Conservation (phyloP, 768 basidiomycete genomes). For the Panaeolus cyanescens region DNA sequence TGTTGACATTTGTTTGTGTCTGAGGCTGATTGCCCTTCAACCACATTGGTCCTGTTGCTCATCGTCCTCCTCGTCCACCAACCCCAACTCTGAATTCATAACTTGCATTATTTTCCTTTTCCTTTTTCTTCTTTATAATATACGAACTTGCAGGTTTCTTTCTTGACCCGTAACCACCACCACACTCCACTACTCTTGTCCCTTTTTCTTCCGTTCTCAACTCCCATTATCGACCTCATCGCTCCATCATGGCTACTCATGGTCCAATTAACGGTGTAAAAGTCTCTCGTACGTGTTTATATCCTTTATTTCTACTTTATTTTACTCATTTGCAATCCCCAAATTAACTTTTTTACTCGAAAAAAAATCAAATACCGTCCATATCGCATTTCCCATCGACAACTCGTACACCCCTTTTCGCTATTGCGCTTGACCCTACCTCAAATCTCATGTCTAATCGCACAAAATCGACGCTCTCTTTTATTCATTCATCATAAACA, state of each 20-base stretch:
- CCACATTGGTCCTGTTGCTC: slow-evolving; percentile 28
- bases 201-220: slow-evolving; percentile 7
- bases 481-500: slow-evolving; percentile 15
- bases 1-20: slow-evolving; percentile 33
- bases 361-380: not conserved
- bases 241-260: slow-evolving; percentile 63
- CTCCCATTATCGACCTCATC: slow-evolving; percentile 16
- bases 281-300: slow-evolving; percentile 69
- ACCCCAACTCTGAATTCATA: slow-evolving; percentile 5
- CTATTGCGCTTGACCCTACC: slow-evolving; percentile 10
- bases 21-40: slow-evolving; percentile 19
- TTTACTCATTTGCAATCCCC: not conserved
- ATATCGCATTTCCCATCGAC: slow-evolving; percentile 28
- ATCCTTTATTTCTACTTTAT: slow-evolving; percentile 8
- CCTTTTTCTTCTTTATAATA: not conserved
- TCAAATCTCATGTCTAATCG: slow-evolving; percentile 28
- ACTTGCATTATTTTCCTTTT: not conserved
- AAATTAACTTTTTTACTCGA: slow-evolving; percentile 5
- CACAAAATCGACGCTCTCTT: slow-evolving; percentile 33
- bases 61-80: slow-evolving; percentile 18
- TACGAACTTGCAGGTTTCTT: not conserved
- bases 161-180: slow-evolving; percentile 8
- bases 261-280: slow-evolving; percentile 88
- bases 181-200: slow-evolving; percentile 6
- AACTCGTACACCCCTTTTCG: slow-evolving; percentile 10